phyloP scores from a whole-genome alignment of 495 filamentous ascomycete species.

The Podospora pseudoanserina region DNA sequence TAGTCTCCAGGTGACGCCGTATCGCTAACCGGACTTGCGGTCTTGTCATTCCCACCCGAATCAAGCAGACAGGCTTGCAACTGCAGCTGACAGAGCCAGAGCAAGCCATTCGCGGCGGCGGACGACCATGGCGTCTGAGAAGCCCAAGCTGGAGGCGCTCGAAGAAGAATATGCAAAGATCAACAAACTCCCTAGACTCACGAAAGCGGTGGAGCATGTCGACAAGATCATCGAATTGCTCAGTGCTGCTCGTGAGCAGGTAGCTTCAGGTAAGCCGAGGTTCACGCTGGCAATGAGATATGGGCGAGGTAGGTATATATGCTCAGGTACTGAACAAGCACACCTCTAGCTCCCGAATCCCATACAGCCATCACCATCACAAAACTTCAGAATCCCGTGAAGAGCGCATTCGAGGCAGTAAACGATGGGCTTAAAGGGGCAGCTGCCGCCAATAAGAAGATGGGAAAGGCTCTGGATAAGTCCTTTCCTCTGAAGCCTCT shows the following conservation, averaged over 20 bases:
- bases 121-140: conserved; percentile 14
- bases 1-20: not conserved
- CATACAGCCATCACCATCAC: conserved; percentile 66
- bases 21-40: not conserved
- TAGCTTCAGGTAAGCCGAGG: conserved; percentile 55
- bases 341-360: conserved; percentile 53
- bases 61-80: not conserved
- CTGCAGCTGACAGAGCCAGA: not conserved
- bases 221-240: conserved; percentile 77
- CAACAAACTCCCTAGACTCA: conserved; percentile 64
- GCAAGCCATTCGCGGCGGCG: not conserved
- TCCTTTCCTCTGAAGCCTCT: conserved; percentile 74
- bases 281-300: not conserved
- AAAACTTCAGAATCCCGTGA: conserved; percentile 79
- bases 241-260: conserved; percentile 63
- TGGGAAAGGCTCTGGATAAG: conserved; percentile 79
- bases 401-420: conserved; percentile 70
- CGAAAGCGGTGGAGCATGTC: conserved; percentile 68
- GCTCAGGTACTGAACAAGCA: not conserved
- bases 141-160: conserved; percentile 39
- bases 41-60: not conserved
- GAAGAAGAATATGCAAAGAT: conserved; percentile 70
- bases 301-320: not conserved
- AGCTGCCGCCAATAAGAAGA: conserved; percentile 70
- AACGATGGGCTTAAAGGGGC: conserved; percentile 77